These are phyloP conservation scores for Elongisporangium anandrum DNA, from an alignment of 352 stramenopile genomes.

Conservation along the genomic window DNA sequence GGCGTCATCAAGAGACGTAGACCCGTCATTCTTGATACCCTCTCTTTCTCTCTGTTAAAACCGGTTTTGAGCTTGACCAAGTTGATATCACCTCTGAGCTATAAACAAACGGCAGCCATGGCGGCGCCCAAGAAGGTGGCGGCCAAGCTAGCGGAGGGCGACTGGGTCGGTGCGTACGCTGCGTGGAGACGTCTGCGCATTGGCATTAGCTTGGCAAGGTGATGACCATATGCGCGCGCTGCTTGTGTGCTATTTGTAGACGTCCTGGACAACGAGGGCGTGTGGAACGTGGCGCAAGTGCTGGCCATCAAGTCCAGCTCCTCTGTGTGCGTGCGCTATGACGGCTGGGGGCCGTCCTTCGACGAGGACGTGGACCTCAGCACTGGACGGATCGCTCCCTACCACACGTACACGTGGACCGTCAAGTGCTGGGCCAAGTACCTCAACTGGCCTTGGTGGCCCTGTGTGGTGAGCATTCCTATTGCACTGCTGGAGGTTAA, in stretches of 20 bases:
- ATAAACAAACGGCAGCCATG: background rate
- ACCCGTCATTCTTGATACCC: background rate
- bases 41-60: background rate
- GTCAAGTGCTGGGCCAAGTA: conserved; percentile 84
- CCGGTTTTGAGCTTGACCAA: background rate
- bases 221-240: no score
- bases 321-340: conserved; percentile 30
- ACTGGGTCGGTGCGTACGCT: conserved; percentile 38
- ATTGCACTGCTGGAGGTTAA: background rate
- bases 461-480: conserved; percentile 43
- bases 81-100: background rate
- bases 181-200: background rate
- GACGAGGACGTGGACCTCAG: conserved; percentile 58
- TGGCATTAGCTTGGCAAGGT: background rate
- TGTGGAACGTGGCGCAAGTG: conserved; percentile 67
- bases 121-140: background rate
- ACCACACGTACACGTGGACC: conserved; percentile 71
- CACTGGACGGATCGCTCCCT: conserved; percentile 58
- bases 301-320: conserved; percentile 18
- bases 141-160: conserved; percentile 7
- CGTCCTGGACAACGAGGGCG: conserved; percentile 52
- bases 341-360: conserved; percentile 53
- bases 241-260: conserved; percentile 23
- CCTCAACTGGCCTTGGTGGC: conserved; percentile 74
- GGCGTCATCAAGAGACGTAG: background rate